phyloP scores from a whole-genome alignment of 1,139 yeast species.

The Meyerozyma smithsonii region DNA sequence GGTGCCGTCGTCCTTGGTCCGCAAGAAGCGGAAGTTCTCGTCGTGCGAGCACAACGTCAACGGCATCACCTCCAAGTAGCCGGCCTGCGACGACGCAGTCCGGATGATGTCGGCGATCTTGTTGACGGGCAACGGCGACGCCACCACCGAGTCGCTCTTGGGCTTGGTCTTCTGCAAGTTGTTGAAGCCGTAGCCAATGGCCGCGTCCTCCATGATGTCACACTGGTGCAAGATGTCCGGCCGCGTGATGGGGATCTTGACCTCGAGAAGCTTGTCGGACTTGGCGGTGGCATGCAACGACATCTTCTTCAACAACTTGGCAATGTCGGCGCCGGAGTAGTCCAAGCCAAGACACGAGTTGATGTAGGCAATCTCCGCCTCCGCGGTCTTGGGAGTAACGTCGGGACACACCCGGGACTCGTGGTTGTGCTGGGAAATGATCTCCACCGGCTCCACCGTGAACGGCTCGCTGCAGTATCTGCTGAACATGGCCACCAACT shows the following conservation, averaged over 20 bases:
- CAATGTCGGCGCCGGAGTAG: constrained; percentile 63
- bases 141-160: constrained; percentile 72
- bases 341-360: constrained; percentile 87
- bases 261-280: constrained; percentile 55
- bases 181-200: constrained; percentile 93
- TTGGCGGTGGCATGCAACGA: constrained; percentile 64
- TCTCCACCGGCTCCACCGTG: constrained; percentile 82
- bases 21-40: constrained; percentile 87
- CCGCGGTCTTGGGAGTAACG: constrained; percentile 58
- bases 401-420: constrained; percentile 77
- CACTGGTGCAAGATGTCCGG: constrained; percentile 96
- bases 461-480: constrained; percentile 75
- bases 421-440: constrained; percentile 78
- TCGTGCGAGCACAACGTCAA: constrained; percentile 93
- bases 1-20: constrained; percentile 67
- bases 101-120: constrained; percentile 89
- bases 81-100: constrained; percentile 87
- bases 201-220: constrained; percentile 98
- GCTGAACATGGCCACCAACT: constrained; percentile 93
- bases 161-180: constrained; percentile 82
- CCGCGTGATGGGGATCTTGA: constrained; percentile 85
- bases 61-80: constrained; percentile 95
- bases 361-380: constrained; percentile 80
- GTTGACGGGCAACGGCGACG: constrained; percentile 86
- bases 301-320: constrained; percentile 71